These are phyloP conservation scores for Phaeosphaeriaceae sp. DNA, from an alignment of 2,329 filamentous ascomycete genomes.

Conservation along the genomic window DNA sequence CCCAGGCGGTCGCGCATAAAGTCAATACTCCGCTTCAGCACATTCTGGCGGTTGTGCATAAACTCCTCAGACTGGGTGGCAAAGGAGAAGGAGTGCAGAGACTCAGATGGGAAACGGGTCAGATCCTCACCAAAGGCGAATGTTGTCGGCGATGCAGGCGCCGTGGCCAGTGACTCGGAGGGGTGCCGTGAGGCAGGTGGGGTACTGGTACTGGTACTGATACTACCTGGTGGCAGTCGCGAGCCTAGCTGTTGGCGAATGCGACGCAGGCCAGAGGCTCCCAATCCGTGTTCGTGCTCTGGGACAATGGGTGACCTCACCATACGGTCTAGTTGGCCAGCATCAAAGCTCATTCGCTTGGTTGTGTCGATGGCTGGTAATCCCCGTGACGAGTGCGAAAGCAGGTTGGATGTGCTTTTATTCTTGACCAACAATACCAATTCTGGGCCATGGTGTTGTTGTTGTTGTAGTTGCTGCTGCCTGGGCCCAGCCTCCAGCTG, in stretches of 20 bases:
- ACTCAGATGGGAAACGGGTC: slow-evolving; percentile 90
- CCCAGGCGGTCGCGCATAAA: slow-evolving; percentile 94
- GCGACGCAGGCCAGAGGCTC: slow-evolving; percentile 84
- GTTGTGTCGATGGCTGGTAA: slow-evolving; percentile 59
- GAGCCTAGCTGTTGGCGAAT: slow-evolving; percentile 86
- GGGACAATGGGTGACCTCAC: slow-evolving; percentile 81
- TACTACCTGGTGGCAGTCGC: slow-evolving; percentile 55
- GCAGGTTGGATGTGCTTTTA: slow-evolving; percentile 58
- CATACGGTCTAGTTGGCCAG: slow-evolving; percentile 70
- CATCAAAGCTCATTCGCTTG: slow-evolving; percentile 79
- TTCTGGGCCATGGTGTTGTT: no score
- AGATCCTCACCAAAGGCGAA: slow-evolving; percentile 83
- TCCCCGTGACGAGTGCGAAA: slow-evolving; percentile 39
- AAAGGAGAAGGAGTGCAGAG: slow-evolving; percentile 97
- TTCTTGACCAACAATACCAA: slow-evolving; percentile 54
- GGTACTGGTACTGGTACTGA: slow-evolving; percentile 65
- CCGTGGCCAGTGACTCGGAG: slow-evolving; percentile 63
- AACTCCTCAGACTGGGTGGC: slow-evolving; percentile 93
- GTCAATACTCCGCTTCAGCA: slow-evolving; percentile 90
- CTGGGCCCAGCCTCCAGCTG: slow-evolving; percentile 28
- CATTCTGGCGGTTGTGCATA: slow-evolving; percentile 88
- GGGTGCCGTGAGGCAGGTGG: slow-evolving; percentile 59
- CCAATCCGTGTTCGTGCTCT: slow-evolving; percentile 87
- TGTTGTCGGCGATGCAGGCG: slow-evolving; percentile 67
- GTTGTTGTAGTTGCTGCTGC: no score